These are phyloP conservation scores for Musa troglodytarum DNA, from an alignment of 176 grass and related monocot genomes.

Conservation along the genomic window DNA sequence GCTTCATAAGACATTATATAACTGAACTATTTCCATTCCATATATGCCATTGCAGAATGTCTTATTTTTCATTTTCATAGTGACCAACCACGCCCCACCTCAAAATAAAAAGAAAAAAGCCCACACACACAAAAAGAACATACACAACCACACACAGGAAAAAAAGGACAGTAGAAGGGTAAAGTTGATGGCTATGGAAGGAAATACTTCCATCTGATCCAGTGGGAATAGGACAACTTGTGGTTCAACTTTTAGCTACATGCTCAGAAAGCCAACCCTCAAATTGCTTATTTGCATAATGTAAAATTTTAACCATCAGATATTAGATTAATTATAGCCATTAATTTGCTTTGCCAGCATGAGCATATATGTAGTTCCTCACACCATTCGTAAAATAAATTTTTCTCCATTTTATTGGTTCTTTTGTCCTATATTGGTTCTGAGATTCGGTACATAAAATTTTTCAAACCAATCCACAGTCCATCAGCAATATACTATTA, in stretches of 20 bases:
- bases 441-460: neutral
- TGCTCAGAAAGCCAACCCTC: neutral
- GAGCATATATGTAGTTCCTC: neutral
- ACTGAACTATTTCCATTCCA: too few relatives aligned
- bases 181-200: neutral
- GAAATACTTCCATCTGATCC: neutral
- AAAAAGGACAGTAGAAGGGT: neutral
- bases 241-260: neutral
- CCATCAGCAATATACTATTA: neutral
- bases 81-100: too few relatives aligned
- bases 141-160: neutral
- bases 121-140: neutral
- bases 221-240: neutral
- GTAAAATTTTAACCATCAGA: neutral
- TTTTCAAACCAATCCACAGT: too few relatives aligned
- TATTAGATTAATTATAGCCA: neutral
- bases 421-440: too few relatives aligned
- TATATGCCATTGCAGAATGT: neutral
- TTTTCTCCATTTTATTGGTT: neutral
- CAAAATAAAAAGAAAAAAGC: too few relatives aligned
- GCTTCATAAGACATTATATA: too few relatives aligned
- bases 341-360: neutral
- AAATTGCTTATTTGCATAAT: neutral
- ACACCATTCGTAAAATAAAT: neutral
- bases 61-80: neutral